Evolutionary conservation across 164 flowering plant genomes (phyloP), one percentile per base, ranked within the genome.

Genomic region (Vitis cinerea): DNA sequence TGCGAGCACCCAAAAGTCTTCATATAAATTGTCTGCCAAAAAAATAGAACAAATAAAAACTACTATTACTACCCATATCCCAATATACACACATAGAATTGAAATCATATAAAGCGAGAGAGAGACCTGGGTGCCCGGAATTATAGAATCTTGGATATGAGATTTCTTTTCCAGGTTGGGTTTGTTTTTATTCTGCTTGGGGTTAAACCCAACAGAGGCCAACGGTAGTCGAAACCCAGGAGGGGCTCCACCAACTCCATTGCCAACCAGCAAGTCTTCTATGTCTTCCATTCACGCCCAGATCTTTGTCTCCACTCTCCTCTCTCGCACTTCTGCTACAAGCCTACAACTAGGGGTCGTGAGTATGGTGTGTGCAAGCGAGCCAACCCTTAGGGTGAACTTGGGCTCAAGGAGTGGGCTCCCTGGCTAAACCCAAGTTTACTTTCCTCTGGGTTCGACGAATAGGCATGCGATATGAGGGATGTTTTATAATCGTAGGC

Each of bases 1-100:
- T 95, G 99, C 0, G 99, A 95, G 81, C 99, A 95, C 27, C 99
- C 99, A 68, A 95, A 95, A 37, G 99, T 95, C 84, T 91, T 95
- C 70, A 95, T 75, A 77, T 85, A 95, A 55, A 95, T 91, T 2
- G 88, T 84, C 99, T 93, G 88, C 80, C 17, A 29, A 2, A 69
- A 53, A 44, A 59, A 16, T 51, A 64, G 17, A 57, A 54, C 9
- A 68, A 52, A 59, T 11, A 72, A 30, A 23, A 30, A 44, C 14
- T 49, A 4, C 0, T n/a, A 15, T 9, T 12, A 15, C 37, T 1
- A 61, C 3, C 37, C 16, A 61, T 14, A 60, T 4, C 10, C 8
- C 15, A 15, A 61, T 2, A 30, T 8, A 57, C 0, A 61, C 16
- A 63, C 4, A 63, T 2, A 27, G n/a, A 8, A 31, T 8, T 13